A percentile compares a stretch with the other conserved stretches of the same genome.
phyloP scores from a whole-genome alignment of 2,329 filamentous ascomycete species.

The Aspergillus ibericus region DNA sequence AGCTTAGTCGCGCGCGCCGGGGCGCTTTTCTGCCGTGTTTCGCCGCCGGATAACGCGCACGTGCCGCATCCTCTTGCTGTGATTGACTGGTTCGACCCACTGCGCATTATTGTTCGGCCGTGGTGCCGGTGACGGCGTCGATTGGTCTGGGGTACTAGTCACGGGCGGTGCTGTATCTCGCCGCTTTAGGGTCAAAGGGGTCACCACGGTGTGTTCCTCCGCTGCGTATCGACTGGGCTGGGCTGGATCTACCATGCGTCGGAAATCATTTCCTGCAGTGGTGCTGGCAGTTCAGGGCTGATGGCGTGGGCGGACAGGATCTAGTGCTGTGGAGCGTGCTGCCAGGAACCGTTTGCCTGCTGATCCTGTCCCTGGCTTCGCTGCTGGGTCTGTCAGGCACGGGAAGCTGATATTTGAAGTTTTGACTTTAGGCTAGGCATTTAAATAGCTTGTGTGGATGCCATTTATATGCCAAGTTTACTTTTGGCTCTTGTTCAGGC shows the following conservation, averaged over 20 bases:
- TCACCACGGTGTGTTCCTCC: no score
- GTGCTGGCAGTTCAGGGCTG: neutral
- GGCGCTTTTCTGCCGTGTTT: slow-evolving; percentile 3
- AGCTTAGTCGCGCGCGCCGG: neutral
- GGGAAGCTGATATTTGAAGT: no score
- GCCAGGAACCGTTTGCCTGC: neutral
- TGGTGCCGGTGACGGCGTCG: slow-evolving; percentile 7
- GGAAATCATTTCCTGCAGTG: neutral
- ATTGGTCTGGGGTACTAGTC: neutral
- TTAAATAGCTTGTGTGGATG: no score
- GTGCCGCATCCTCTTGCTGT: slow-evolving; percentile 9
- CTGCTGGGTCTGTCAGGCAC: no score
- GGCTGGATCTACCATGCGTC: neutral
- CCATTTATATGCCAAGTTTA: no score
- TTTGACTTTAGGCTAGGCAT: no score
- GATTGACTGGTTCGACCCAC: slow-evolving; percentile 2
- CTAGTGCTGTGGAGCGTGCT: neutral
- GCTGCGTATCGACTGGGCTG: no score
- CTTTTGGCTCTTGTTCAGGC: no score
- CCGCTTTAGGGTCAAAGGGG: no score
- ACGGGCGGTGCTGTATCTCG: no score
- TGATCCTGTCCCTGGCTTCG: no score
- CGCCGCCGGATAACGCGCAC: slow-evolving; percentile 10
- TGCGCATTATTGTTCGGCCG: slow-evolving; percentile 3
- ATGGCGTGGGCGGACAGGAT: neutral